A percentile compares a stretch with the other conserved stretches of the same genome.
Conservation (phyloP, 1,284 basidiomycete genomes). For the Sanghuangporus weigelae region DNA sequence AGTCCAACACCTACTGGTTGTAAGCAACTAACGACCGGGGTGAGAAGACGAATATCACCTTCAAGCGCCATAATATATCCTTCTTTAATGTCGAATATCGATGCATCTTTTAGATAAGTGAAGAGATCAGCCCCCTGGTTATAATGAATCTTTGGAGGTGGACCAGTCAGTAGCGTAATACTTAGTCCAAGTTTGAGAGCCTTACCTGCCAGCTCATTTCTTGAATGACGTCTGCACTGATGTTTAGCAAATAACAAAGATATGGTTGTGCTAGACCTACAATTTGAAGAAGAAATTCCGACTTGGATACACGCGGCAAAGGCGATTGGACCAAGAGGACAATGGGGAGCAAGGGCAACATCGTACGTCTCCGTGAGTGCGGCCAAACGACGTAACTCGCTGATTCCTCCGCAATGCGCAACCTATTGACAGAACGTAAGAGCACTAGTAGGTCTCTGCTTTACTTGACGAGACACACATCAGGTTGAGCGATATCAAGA, state of each 20-base stretch:
- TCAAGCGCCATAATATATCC: constrained; percentile 54
- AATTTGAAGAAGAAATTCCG: constrained; percentile 48
- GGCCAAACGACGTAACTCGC: constrained; percentile 65
- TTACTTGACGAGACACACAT: constrained; percentile 33
- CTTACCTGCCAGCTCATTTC: constrained; percentile 62
- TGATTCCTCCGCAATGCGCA: constrained; percentile 68
- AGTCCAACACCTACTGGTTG: constrained; percentile 49
- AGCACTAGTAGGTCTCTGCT: not conserved
- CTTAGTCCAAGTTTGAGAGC: not conserved
- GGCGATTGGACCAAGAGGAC: constrained; percentile 65
- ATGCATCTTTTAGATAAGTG: constrained; percentile 55
- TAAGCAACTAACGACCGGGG: not conserved
- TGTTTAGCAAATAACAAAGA: not conserved
- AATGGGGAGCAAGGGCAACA: constrained; percentile 58
- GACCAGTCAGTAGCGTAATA: not conserved
- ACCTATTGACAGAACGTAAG: constrained; percentile 32
- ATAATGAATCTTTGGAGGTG: constrained; percentile 57
- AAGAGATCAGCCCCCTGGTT: constrained; percentile 67
- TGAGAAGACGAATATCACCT: constrained; percentile 26
- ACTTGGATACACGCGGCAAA: constrained; percentile 67
- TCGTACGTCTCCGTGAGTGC: constrained; percentile 66
- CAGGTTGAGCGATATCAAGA: constrained; percentile 73
- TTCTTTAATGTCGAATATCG: constrained; percentile 56
- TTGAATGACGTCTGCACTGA: constrained; percentile 50
- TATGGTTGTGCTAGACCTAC: constrained; percentile 29